Base-by-base conservation (phyloP, 2,329 filamentous ascomycete genomes). In the Fragosphaeria purpurea region DNA sequence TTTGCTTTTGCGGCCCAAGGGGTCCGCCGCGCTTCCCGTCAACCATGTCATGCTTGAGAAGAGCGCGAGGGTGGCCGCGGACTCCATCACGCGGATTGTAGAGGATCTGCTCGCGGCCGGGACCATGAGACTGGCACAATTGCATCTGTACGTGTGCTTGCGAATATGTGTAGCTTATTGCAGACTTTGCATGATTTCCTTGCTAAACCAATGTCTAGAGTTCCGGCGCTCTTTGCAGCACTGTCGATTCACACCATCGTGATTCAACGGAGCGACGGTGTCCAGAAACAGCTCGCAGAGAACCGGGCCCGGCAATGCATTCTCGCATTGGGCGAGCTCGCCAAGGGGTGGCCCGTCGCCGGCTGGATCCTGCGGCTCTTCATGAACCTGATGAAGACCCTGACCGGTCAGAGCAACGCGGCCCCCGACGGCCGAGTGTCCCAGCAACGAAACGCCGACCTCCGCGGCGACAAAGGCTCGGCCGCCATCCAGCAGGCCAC, bases 241-340 rank as follows among this genome's bases (percentile, higher is more conserved):
- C n/a, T 48, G 3, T 48, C 46, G 10, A 48, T 48, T 33, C 46
- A 48, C 13, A 43, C 46, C 3, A 33, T 48, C 7, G 46, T 48
- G 2, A 48, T 48, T n/a, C 46, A 48, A 8, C 32, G 46, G 3
- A 48, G 46, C 13, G 40, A 43, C 33, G 46, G 46, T 1, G 46
- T 48, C 5, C 46, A 48, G 40, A 48, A 48, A n/a, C 46, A 48
- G 46, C 22, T 48, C n/a, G 46, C 46, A 12, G 46, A 48, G 11
- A 48, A 48, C 22, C 32, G 46, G 3, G 46, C 46, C 6, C n/a
- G 46, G 9, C 46, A 48, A 10, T 48, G 46, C 33, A 43, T 48
- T 10, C 32, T 48, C 6, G 46, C 46, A 2, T 42, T 48, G 37
- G 46, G 46, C 10, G 46, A 48, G 10, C 33, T 48, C 32, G 46